Base-by-base conservation (phyloP, 257 asterid species). In the Jacaranda mimosifolia region DNA sequence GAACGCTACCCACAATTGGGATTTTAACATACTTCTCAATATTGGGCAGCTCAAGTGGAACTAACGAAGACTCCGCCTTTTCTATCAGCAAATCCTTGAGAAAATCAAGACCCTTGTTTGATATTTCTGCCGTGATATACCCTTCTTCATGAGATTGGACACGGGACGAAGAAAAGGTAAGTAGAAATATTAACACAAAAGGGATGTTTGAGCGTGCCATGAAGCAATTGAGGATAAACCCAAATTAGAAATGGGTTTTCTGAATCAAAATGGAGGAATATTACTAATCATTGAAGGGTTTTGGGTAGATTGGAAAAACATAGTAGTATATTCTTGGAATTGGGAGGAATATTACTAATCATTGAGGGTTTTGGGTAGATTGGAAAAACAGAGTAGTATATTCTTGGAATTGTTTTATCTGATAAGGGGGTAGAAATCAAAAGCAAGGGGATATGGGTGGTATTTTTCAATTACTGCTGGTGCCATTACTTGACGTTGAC, bases 101-200 rank as follows among this genome's bases (percentile, higher is more conserved):
- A 84, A 91, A 93, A 46, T 88, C 91, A 26, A 96, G 97, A 46
- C 99, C 99, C 64, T 75, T 89, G 83, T 90, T 85, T 51, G 96
- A 91, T 80, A 93, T 63, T 55, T 83, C 89, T 1, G 85, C 84
- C 10, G 87, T 70, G 77, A 96, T 77, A 58, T 85, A 66, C 57
- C 94, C 97, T 68, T 87, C 89, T 76, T 85, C 90, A 9, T 71
- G 62, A 19, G 97, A 87, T 80, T 77, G 81, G 72, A 74, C 85
- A 58, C 18, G 68, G 59, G 26, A 17, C 68, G n/a, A 63, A 14
- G 82, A 70, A 68, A 60, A 13, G 70, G 83, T 43, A 13, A 87
- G 38, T 10, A 84, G 3, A 13, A 81, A 38, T 70, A 82, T 74
- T 32, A 85, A 11, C 10, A 80, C 51, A 17, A 70, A 73, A n/a